Evolutionary conservation across 495 filamentous ascomycete species (phyloP).

Genomic region (Lichina pygmaea): DNA sequence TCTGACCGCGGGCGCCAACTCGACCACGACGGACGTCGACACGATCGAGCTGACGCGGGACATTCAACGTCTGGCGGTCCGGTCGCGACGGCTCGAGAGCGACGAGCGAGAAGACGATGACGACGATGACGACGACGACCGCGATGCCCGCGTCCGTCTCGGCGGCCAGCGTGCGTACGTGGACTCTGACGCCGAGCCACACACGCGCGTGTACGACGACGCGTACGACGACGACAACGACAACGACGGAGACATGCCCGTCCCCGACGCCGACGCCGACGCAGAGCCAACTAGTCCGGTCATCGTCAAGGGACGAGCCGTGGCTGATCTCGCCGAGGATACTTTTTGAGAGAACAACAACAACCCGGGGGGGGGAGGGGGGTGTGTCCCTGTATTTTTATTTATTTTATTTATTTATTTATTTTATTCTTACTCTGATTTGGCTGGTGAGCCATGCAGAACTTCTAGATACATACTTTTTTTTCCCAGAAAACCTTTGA

Average conservation of each 20-base stretch:
- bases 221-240: too few relatives aligned
- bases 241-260: too few relatives aligned
- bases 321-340: not conserved
- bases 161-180: not conserved
- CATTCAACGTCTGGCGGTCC: not conserved
- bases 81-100: too few relatives aligned
- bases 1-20: conserved; percentile 53
- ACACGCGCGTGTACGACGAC: too few relatives aligned
- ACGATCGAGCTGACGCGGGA: too few relatives aligned
- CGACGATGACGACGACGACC: not conserved
- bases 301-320: not conserved
- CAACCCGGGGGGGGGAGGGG: too few relatives aligned
- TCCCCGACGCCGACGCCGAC: too few relatives aligned
- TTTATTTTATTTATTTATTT: not conserved
- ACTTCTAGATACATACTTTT: too few relatives aligned
- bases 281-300: not conserved
- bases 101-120: not conserved
- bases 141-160: not conserved
- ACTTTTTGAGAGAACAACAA: not conserved
- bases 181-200: too few relatives aligned
- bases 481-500: too few relatives aligned
- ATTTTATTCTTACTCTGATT: not conserved
- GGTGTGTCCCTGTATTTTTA: not conserved
- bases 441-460: too few relatives aligned
- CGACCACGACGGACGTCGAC: conserved; percentile 14